Percentiles rank a stretch among this genome's conserved stretches.
Conservation (phyloP, 495 filamentous ascomycete species). For the Corynascus novoguineensis region DNA sequence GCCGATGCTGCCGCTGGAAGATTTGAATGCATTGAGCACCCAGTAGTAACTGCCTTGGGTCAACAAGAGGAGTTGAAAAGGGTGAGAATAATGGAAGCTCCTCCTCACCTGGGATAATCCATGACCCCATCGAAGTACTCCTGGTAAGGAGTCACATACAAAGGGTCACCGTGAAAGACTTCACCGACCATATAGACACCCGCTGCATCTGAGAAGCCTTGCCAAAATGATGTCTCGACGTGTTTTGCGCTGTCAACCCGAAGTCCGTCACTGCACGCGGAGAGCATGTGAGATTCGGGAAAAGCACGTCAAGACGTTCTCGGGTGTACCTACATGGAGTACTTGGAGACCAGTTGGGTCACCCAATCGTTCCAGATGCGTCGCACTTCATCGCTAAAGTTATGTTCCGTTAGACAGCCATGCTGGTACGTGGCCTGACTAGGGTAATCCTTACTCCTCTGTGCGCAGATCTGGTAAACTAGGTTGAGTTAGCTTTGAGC, state of each 20-base stretch:
- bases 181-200: conserved; percentile 70
- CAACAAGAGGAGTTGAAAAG: background rate
- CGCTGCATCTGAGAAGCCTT: conserved; percentile 56
- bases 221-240: conserved; percentile 65
- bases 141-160: conserved; percentile 62
- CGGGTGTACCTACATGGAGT: conserved; percentile 48
- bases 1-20: conserved; percentile 52
- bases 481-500: background rate
- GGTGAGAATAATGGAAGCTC: background rate
- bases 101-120: conserved; percentile 59
- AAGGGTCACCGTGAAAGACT: conserved; percentile 56
- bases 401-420: background rate
- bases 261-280: conserved; percentile 53
- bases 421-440: background rate
- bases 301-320: background rate
- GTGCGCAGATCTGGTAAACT: conserved; percentile 67
- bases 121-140: conserved; percentile 56
- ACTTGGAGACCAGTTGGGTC: conserved; percentile 55
- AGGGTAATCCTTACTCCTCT: conserved; percentile 31
- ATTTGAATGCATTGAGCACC: conserved; percentile 57
- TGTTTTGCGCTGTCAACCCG: conserved; percentile 72
- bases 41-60: conserved; percentile 54
- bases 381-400: conserved; percentile 40
- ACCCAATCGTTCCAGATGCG: conserved; percentile 63
- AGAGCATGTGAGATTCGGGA: background rate